A percentile compares a stretch with the other conserved stretches of the same genome.
phyloP scores from a whole-genome alignment of 345 rosid species.

The Lepidium didymum region DNA sequence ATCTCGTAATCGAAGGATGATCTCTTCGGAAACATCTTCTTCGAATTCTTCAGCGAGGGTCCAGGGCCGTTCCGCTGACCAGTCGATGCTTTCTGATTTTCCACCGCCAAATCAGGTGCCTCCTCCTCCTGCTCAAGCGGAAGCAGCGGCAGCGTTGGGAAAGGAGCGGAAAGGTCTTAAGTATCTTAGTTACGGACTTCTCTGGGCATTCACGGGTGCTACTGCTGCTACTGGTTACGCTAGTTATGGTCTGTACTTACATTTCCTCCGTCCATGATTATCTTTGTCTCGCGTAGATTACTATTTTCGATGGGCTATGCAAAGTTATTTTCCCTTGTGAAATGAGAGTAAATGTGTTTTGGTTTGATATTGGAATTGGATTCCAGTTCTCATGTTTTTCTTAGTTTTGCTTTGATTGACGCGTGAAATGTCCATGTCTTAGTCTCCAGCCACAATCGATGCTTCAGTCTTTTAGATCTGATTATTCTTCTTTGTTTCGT shows the following conservation, averaged over 20 bases:
- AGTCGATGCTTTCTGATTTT: constrained; percentile 40
- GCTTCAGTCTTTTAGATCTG: neutral
- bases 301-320: neutral
- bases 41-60: constrained; percentile 34
- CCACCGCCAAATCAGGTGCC: constrained; percentile 27
- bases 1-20: constrained; percentile 20
- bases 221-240: constrained; percentile 50
- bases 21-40: constrained; percentile 36
- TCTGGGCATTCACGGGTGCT: constrained; percentile 53
- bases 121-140: constrained; percentile 26
- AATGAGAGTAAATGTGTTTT: neutral
- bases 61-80: constrained; percentile 36
- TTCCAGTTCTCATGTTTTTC: neutral
- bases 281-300: neutral
- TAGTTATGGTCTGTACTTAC: constrained; percentile 45
- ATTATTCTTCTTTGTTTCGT: neutral
- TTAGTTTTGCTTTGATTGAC: neutral
- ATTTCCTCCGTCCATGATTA: neutral
- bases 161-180: constrained; percentile 39
- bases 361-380: neutral
- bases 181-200: constrained; percentile 51
- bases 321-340: neutral
- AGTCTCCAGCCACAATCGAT: neutral
- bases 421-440: neutral
- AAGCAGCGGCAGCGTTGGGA: constrained; percentile 22